Base-by-base conservation (phyloP, 2,329 filamentous ascomycete genomes). In the Orbilia quercus region DNA sequence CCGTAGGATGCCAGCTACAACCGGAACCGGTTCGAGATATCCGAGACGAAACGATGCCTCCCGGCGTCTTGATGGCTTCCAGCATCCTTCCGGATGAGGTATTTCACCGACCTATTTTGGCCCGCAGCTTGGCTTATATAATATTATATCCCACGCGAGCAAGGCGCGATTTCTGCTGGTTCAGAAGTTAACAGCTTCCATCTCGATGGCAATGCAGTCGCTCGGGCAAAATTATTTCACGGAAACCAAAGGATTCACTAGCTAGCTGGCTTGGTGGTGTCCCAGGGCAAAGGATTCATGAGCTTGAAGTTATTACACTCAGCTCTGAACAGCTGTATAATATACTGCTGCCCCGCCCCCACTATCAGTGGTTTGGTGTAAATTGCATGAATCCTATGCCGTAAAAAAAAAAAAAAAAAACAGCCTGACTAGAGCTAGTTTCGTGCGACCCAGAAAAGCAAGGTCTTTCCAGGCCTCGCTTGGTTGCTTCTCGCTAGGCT, bases 341-440 rank as follows among this genome's bases (percentile, higher is more conserved):
- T 3, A 36, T n/a, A 18, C 5, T 45, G 1, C 18, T 60, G 57
- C 65, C 66, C 58, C 66, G 58, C 66, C 66, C 66, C 66, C 66
- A 71, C 66, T 47, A 64, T 38, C 42, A 63, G 20, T 71, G 57
- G 50, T 71, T 51, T 67, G 20, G 12, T 53, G 63, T 71, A 71
- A 58, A 71, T 64, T 71, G 23, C 7, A 50, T 64, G 66, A 71
- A 71, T 71, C 66, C 66, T 70, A 64, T 58, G 66, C 65, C 65
- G 40, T n/a, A n/a, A n/a, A n/a, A n/a, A n/a, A n/a, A n/a, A n/a
- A n/a, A n/a, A n/a, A n/a, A 57, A 71, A 55, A 31, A 57, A 36
- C 23, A 40, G 45, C 54, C 50, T 48, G 38, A 6, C 34, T 18
- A 38, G 62, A 54, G 55, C 40, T 47, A 12, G 28, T 47, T 25